Evolutionary conservation across 1,284 basidiomycete species (phyloP).

Genomic region (Leccinum subrobustum): DNA sequence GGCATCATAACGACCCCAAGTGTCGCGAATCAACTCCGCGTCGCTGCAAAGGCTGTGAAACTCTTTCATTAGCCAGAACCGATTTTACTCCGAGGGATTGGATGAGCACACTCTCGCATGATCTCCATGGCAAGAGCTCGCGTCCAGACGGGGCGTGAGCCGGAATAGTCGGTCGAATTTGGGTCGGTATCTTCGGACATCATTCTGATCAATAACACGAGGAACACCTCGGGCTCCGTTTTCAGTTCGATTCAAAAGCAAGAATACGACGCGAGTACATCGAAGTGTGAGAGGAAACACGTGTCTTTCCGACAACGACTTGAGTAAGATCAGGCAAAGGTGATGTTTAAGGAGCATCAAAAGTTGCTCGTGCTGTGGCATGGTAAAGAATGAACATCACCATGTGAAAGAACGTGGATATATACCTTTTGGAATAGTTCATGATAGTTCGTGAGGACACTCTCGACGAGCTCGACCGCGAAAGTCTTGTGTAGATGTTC

Average conservation of each 20-base stretch:
- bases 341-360: slow-evolving; percentile 84
- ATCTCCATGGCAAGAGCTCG: slow-evolving; percentile 90
- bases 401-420: not conserved
- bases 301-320: slow-evolving; percentile 80
- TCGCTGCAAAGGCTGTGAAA: slow-evolving; percentile 73
- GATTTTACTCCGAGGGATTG: not conserved
- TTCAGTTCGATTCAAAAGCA: slow-evolving; percentile 86
- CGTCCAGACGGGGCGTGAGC: slow-evolving; percentile 76
- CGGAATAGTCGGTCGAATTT: slow-evolving; percentile 35
- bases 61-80: slow-evolving; percentile 6
- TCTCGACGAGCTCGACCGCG: slow-evolving; percentile 94
- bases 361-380: slow-evolving; percentile 72
- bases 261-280: slow-evolving; percentile 89
- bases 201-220: slow-evolving; percentile 77
- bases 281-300: slow-evolving; percentile 88
- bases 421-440: slow-evolving; percentile 77
- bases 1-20: slow-evolving; percentile 83
- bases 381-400: slow-evolving; percentile 2
- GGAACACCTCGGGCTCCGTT: slow-evolving; percentile 82
- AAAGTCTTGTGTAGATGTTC: slow-evolving; percentile 91
- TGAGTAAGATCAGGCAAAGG: slow-evolving; percentile 87
- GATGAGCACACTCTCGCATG: slow-evolving; percentile 65
- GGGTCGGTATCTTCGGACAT: slow-evolving; percentile 65
- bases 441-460: slow-evolving; percentile 93
- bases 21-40: slow-evolving; percentile 72